Base-by-base conservation (phyloP, 2,329 filamentous ascomycete species). In the Sclerotiophoma versabilis region DNA sequence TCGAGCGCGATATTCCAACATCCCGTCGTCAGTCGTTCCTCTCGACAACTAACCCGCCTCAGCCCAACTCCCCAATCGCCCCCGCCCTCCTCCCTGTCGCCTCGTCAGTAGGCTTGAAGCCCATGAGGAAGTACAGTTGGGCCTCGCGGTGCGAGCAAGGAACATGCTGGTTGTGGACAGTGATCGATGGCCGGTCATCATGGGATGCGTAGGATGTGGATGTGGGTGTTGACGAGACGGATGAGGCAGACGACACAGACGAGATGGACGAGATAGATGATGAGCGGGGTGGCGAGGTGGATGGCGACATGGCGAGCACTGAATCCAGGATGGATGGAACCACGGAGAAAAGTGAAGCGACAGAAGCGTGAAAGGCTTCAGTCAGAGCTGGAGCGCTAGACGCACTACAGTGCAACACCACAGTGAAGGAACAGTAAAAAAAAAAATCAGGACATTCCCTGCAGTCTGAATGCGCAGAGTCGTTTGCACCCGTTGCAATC, bases 81-180 rank as follows among this genome's bases (percentile, higher is more conserved):
- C 43, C 14, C 14, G 20, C 42, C 5, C 41, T 11, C 25, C 25
- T 9, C 7, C 44, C 30, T 4, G 25, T 22, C 14, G 8, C 12
- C 15, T 7, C 14, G 14, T 54, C 44, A 9, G 12, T 20, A 5
- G 32, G 30, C 50, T 50, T 63, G 29, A 70, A 69, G 14, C 67
- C 67, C 56, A 70, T 58, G 8, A 69, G 39, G 34, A 70, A 70
- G 22, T 60, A 66, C 36, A 70, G 37, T 38, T 66, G 59, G 14
- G 67, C 67, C 15, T 70, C 67, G 5, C 62, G 57, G 4, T 50
- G 32, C 1, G 58, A 37, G 33, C 58, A 64, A 4, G 46, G 53
- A 5, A 62, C 15, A 1, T 50, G 34, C 10, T 58, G 51, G 27
- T 47, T 20, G 3, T 57, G 54, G 7, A 63, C 38, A 0, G 51